phyloP scores from a whole-genome alignment of 1,284 basidiomycete species.

The Sanghuangporus sanghuang region DNA sequence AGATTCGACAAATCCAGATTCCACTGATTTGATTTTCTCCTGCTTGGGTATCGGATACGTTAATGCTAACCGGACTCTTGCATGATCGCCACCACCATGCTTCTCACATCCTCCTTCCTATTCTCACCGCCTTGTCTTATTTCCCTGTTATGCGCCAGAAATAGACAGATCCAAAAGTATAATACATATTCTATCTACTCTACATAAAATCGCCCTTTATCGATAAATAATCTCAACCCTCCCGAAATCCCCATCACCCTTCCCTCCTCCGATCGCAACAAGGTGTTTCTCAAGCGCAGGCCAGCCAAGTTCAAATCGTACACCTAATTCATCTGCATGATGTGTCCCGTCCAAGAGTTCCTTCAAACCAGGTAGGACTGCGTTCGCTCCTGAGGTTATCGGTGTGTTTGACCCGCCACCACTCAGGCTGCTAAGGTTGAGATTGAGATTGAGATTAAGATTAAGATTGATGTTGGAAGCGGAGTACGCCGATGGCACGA shows the following conservation, averaged over 20 bases:
- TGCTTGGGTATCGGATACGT: constrained; percentile 78
- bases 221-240: constrained; percentile 47
- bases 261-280: constrained; percentile 53
- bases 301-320: constrained; percentile 81
- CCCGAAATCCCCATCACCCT: constrained; percentile 43
- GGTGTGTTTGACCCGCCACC: not conserved
- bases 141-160: not conserved
- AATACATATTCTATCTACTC: not conserved
- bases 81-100: constrained; percentile 33
- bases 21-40: constrained; percentile 60
- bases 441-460: not conserved
- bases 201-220: constrained; percentile 18
- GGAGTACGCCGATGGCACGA: constrained; percentile 24
- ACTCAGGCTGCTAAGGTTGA: not conserved
- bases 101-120: not conserved
- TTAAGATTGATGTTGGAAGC: constrained; percentile 12
- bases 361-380: constrained; percentile 55
- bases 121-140: not conserved
- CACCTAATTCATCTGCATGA: constrained; percentile 88
- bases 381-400: constrained; percentile 12
- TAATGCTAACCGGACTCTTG: constrained; percentile 70
- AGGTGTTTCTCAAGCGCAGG: constrained; percentile 76
- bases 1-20: constrained; percentile 43
- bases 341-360: constrained; percentile 79
- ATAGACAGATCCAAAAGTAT: not conserved